These are phyloP conservation scores for Fusarium setosum DNA, from an alignment of 2,329 filamentous ascomycete species.

Conservation along the genomic window DNA sequence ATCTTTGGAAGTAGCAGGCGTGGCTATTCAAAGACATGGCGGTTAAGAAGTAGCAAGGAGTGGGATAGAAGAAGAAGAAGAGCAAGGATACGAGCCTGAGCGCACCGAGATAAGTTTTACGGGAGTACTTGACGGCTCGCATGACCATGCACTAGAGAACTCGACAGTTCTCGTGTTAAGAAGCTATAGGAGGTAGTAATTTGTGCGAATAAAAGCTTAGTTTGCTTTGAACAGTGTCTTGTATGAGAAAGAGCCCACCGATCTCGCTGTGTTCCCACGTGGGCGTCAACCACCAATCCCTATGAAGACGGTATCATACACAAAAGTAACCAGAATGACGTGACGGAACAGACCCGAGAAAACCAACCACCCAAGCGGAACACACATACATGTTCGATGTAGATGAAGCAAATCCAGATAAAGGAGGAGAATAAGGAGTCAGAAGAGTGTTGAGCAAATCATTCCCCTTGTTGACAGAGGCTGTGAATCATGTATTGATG, in stretches of 20 bases:
- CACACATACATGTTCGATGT: neutral
- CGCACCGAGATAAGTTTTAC: constrained; percentile 7
- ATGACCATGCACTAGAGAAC: neutral
- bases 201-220: constrained; percentile 16
- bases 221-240: neutral
- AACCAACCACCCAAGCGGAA: neutral
- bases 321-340: neutral
- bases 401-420: neutral
- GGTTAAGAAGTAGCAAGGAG: constrained; percentile 1
- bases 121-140: constrained; percentile 11
- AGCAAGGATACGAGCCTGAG: neutral
- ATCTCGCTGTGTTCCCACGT: too few relatives aligned
- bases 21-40: constrained; percentile 1
- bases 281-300: too few relatives aligned
- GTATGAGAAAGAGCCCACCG: too few relatives aligned
- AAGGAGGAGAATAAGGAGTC: neutral
- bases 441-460: neutral
- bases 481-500: neutral
- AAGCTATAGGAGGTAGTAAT: constrained; percentile 23
- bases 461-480: neutral
- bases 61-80: constrained; percentile 3
- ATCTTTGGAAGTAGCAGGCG: constrained; percentile 10
- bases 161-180: constrained; percentile 1
- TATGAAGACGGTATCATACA: too few relatives aligned
- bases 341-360: neutral